These are phyloP conservation scores for Verticillium klebahnii DNA, from an alignment of 2,329 filamentous ascomycete genomes.

Conservation along the genomic window DNA sequence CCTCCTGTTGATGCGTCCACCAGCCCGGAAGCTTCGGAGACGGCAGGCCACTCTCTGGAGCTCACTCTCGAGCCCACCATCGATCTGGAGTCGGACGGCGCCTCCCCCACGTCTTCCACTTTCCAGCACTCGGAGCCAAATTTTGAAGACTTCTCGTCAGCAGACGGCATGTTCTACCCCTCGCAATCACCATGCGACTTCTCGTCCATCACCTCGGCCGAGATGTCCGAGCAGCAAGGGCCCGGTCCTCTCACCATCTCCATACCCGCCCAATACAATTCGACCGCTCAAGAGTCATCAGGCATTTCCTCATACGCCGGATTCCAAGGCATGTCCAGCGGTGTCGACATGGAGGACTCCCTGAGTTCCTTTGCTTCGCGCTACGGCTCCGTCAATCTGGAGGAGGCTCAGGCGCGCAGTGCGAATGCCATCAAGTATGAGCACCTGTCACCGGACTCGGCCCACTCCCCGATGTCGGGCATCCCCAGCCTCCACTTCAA, in stretches of 20 bases:
- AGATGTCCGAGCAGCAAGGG: slow-evolving; percentile 1
- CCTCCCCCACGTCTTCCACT: slow-evolving; percentile 8
- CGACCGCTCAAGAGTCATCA: not conserved
- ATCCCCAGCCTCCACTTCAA: slow-evolving; percentile 33
- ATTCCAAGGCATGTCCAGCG: slow-evolving; percentile 8
- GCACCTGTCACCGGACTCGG: slow-evolving; percentile 23
- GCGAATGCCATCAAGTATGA: slow-evolving; percentile 11
- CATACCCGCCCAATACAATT: slow-evolving; percentile 8
- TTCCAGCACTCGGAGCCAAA: slow-evolving; percentile 6
- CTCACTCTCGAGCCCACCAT: not conserved
- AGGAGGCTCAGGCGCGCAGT: not conserved
- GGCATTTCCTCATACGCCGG: slow-evolving; percentile 1
- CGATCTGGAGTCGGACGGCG: slow-evolving; percentile 8
- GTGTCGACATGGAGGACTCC: slow-evolving; percentile 3
- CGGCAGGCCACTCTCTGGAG: not conserved
- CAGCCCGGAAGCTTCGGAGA: not conserved
- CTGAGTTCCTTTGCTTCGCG: not conserved
- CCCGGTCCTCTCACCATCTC: slow-evolving; percentile 8
- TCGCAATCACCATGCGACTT: slow-evolving; percentile 10
- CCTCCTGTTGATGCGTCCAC: slow-evolving; percentile 5
- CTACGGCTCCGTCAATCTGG: not conserved
- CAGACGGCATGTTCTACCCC: slow-evolving; percentile 7
- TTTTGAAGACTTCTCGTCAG: slow-evolving; percentile 5
- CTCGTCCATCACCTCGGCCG: slow-evolving; percentile 3
- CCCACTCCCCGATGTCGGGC: slow-evolving; percentile 19